phyloP scores from a whole-genome alignment of 1,284 basidiomycete genomes.

The Trametes polyzona region DNA sequence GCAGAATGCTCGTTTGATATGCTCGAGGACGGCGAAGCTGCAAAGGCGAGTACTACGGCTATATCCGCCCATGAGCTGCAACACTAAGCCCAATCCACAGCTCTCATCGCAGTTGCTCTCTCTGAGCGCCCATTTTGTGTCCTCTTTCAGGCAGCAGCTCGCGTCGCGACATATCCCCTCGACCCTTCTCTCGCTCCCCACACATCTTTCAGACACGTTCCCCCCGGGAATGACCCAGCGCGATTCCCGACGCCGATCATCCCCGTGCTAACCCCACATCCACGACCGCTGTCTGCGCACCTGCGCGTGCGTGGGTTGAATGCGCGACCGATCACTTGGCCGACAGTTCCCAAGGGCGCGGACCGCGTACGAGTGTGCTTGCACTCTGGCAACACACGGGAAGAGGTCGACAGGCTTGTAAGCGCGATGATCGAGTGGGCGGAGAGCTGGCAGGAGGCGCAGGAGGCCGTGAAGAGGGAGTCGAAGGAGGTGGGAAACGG shows the following conservation, averaged over 20 bases:
- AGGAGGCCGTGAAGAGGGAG: slow-evolving; percentile 1
- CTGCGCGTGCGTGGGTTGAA: slow-evolving; percentile 66
- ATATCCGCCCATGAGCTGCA: slow-evolving; percentile 17
- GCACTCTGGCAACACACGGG: slow-evolving; percentile 72
- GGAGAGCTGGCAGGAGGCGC: slow-evolving; percentile 23
- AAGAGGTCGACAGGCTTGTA: slow-evolving; percentile 67
- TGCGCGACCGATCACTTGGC: slow-evolving; percentile 81
- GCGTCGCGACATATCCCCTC: slow-evolving; percentile 40
- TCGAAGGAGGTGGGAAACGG: background rate
- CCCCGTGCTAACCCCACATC: slow-evolving; percentile 78
- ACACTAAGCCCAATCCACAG: slow-evolving; percentile 35
- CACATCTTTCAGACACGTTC: slow-evolving; percentile 35
- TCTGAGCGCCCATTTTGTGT: slow-evolving; percentile 45
- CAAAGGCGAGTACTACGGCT: slow-evolving; percentile 55
- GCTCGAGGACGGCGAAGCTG: slow-evolving; percentile 69
- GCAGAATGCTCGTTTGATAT: slow-evolving; percentile 81
- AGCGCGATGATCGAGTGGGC: slow-evolving; percentile 37
- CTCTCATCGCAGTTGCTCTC: slow-evolving; percentile 46
- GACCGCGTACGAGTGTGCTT: slow-evolving; percentile 87
- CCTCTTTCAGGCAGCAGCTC: slow-evolving; percentile 41
- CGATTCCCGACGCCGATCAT: slow-evolving; percentile 71
- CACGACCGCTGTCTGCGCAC: slow-evolving; percentile 71
- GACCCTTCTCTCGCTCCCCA: slow-evolving; percentile 47
- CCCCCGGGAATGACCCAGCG: slow-evolving; percentile 20
- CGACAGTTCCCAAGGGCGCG: slow-evolving; percentile 82